Base-by-base conservation (phyloP, 306 rosid species). In the Phaseolus lunatus region DNA sequence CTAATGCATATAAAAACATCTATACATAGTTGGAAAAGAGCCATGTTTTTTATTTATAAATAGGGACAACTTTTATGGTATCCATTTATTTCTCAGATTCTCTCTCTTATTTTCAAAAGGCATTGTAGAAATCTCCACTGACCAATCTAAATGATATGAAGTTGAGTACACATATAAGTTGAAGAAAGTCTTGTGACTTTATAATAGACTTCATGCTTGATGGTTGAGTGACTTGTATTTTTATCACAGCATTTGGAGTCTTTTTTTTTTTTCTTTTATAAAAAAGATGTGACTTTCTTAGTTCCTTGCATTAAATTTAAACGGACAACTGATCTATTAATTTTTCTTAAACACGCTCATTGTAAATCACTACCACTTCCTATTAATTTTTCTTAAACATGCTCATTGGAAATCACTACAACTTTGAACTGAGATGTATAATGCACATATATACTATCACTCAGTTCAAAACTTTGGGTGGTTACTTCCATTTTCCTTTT, bases 91-190 rank as follows among this genome's bases (percentile, higher is more conserved):
- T 52, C 13, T 31, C 14, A 5, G 19, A 19, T 11, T 18, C 14
- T 52, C 2, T 35, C 0, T 37, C 48, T 18, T 4, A 13, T 31
- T 66, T 13, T 49, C 1, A 10, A 9, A n/a, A 11, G 44, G 15
- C 39, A n/a, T 66, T 19, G 2, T 3, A 22, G 35, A 61, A 23
- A 61, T 65, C 47, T 20, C n/a, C 31, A 47, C 23, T 62, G 31
- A 31, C 18, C 49, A 14, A 20, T 72, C 52, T 22, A 54, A 72
- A 29, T 31, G 29, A 50, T 49, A 2, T 48, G 16, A 27, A 48
- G 45, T 26, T 71, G 65, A 29, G 27, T 49, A 70, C 44, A 49
- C n/a, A n/a, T n/a, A n/a, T 29, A 29, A 48, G 44, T 49, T 70
- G 26, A 23, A n/a, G 22, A 70, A 31, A 50, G 13, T 31, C 41